phyloP scores from a whole-genome alignment of 768 basidiomycete genomes.

The Lyophyllum atratum region DNA sequence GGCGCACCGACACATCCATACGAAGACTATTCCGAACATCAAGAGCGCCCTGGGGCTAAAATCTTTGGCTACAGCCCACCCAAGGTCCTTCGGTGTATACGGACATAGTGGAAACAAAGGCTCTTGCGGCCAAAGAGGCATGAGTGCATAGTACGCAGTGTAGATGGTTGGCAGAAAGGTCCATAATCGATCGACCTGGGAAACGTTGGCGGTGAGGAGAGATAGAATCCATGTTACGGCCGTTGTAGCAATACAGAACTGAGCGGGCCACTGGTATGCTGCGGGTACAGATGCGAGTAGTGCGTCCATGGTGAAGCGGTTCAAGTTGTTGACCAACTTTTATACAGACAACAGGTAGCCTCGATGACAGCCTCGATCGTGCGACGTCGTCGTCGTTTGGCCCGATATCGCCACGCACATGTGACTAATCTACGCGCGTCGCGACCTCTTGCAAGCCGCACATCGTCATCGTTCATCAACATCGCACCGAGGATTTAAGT shows the following conservation, averaged over 20 bases:
- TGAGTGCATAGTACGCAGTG: constrained; percentile 77
- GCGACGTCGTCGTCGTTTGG: too few relatives aligned
- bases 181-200: constrained; percentile 86
- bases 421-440: too few relatives aligned
- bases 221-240: constrained; percentile 57
- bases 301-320: constrained; percentile 5
- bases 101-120: constrained; percentile 49
- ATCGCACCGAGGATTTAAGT: too few relatives aligned
- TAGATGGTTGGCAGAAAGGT: constrained; percentile 83
- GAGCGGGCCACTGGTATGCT: constrained; percentile 60
- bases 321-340: too few relatives aligned
- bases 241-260: constrained; percentile 56
- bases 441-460: too few relatives aligned
- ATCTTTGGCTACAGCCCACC: constrained; percentile 38
- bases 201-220: constrained; percentile 74
- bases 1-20: constrained; percentile 61
- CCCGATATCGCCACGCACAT: too few relatives aligned
- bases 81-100: constrained; percentile 53
- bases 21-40: constrained; percentile 69
- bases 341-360: too few relatives aligned
- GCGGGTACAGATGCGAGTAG: constrained; percentile 31
- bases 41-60: constrained; percentile 74
- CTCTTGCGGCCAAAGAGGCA: constrained; percentile 58
- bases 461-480: too few relatives aligned
- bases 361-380: too few relatives aligned